These are phyloP conservation scores for Melocanna baccifera DNA, from an alignment of 176 grass and related monocot genomes.

Conservation along the genomic window DNA sequence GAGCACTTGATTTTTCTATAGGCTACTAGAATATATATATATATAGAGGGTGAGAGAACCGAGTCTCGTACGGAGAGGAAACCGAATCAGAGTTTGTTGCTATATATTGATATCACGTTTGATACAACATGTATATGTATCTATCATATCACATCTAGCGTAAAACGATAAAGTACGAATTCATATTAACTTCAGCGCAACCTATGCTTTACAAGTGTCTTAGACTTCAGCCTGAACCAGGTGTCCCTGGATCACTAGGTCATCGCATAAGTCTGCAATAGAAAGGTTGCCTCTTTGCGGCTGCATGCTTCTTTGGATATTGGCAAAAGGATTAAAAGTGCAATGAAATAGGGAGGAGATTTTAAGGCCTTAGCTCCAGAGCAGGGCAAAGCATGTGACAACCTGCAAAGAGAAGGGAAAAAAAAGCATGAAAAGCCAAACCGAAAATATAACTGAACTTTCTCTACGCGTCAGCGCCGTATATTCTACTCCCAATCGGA, in stretches of 20 bases:
- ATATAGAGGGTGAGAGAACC: too few species aligned
- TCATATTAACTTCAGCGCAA: too few species aligned
- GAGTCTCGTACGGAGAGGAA: too few species aligned
- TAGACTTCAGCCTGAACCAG: conserved; percentile 19
- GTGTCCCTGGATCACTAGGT: conserved; percentile 25
- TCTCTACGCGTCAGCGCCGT: conserved; percentile 39
- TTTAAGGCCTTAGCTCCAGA: neutral
- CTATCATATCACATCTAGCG: too few species aligned
- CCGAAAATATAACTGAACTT: conserved; percentile 51
- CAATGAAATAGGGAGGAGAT: neutral
- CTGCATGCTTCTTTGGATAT: conserved; percentile 1
- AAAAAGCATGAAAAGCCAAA: conserved; percentile 18
- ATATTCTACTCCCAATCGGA: conserved; percentile 37
- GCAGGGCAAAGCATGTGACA: conserved; percentile 44
- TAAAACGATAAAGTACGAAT: too few species aligned
- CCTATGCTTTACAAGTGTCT: conserved; percentile 40
- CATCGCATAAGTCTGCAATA: conserved; percentile 31
- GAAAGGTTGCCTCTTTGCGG: neutral
- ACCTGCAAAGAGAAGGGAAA: neutral
- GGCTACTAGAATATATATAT: too few species aligned
- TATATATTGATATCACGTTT: too few species aligned
- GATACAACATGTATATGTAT: too few species aligned
- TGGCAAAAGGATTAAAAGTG: conserved; percentile 9
- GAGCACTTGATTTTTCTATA: too few species aligned
- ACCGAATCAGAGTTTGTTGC: too few species aligned